These are phyloP conservation scores for Acanthamoeba rhysodes DNA, from an alignment of 208 protist genomes.

Conservation along the genomic window DNA sequence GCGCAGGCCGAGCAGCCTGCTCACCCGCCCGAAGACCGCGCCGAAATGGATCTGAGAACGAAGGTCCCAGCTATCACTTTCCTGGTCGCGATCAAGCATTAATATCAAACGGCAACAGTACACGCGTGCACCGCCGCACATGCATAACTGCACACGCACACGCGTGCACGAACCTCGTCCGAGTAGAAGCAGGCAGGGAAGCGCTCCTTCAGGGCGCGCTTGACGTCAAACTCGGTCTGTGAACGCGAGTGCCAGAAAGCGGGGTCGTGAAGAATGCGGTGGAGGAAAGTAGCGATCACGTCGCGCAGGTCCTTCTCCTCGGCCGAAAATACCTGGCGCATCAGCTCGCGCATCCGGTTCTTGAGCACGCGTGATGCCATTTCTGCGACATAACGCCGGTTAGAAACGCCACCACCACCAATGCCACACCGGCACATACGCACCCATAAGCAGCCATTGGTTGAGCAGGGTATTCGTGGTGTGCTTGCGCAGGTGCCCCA, in stretches of 20 bases:
- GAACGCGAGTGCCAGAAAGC: background rate
- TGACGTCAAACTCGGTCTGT: background rate
- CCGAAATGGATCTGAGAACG: background rate
- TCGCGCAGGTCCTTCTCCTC: background rate
- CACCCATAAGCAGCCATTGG: background rate
- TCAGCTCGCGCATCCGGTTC: conserved; percentile 53
- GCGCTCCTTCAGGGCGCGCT: background rate
- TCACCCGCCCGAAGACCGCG: conserved; percentile 36
- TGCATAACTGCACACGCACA: background rate
- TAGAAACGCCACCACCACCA: no score
- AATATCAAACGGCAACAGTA: background rate
- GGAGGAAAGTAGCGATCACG: background rate
- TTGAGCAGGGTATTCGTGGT: background rate
- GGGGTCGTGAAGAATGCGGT: background rate
- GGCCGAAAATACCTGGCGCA: background rate
- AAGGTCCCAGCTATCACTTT: background rate
- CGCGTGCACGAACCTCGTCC: background rate
- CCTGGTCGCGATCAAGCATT: background rate
- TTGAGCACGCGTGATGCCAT: conserved; percentile 53
- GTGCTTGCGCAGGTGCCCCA: conserved; percentile 5
- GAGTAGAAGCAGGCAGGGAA: conserved; percentile 21
- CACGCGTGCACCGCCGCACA: background rate
- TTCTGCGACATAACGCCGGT: background rate
- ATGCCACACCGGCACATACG: background rate
- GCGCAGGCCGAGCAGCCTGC: background rate